These are phyloP conservation scores for Camellia granthamiana DNA, from an alignment of 148 eudicot species.

Conservation along the genomic window DNA sequence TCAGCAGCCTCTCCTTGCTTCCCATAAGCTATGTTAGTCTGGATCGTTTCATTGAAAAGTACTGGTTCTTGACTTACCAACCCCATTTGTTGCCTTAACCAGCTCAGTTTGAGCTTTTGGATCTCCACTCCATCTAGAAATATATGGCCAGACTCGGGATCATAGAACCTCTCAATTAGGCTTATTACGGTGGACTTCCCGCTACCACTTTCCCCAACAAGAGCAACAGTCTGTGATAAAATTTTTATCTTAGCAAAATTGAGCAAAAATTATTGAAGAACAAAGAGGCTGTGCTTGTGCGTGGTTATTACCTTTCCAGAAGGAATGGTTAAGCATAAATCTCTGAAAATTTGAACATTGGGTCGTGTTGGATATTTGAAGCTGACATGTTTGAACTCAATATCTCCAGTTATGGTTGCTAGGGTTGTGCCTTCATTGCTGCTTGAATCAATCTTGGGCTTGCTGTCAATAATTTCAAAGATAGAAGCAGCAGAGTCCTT, in stretches of 20 bases:
- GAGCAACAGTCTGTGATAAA: conserved; percentile 64
- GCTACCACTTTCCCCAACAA: conserved; percentile 89
- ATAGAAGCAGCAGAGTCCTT: conserved; percentile 66
- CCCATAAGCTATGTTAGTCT: conserved; percentile 70
- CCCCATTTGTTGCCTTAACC: conserved; percentile 88
- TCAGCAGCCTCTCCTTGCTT: conserved; percentile 51
- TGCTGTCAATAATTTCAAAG: conserved; percentile 64
- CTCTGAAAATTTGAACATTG: conserved; percentile 63
- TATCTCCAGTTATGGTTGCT: conserved; percentile 50
- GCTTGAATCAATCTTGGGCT: conserved; percentile 70
- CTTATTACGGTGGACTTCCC: conserved; percentile 80
- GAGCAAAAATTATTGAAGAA: not conserved
- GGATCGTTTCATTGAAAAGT: conserved; percentile 74
- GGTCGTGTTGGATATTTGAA: conserved; percentile 77
- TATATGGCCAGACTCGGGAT: conserved; percentile 55
- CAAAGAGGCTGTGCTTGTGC: not conserved
- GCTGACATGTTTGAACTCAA: conserved; percentile 58
- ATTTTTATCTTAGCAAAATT: not conserved
- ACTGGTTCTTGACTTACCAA: conserved; percentile 83
- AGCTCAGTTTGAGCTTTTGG: conserved; percentile 49
- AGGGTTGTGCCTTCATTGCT: conserved; percentile 45
- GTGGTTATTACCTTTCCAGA: conserved; percentile 55
- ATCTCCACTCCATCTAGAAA: conserved; percentile 59
- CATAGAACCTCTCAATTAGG: conserved; percentile 72
- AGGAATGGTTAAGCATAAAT: conserved; percentile 64